Base-by-base conservation (phyloP, 1,284 basidiomycete genomes). In the Cryptococcus sp. region DNA sequence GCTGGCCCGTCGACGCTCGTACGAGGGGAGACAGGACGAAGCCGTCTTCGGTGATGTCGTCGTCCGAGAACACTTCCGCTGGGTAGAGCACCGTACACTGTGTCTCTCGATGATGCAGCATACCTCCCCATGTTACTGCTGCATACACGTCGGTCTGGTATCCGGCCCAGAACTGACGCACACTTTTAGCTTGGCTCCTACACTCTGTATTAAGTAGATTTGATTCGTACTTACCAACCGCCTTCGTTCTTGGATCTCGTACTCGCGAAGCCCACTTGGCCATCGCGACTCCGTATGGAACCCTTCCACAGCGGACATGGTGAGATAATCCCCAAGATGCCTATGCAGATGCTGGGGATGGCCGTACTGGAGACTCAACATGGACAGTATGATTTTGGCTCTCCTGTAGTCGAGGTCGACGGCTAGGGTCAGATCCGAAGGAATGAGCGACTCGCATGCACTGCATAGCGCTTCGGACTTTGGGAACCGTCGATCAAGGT, bases 141-240 rank as follows among this genome's bases (percentile, higher is more conserved):
- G 67, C 42, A 57, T 77, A 78, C 13, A 78, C 66, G 57, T 76
- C 75, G 15, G 71, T 55, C 17, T 74, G 71, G 62, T 78, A 78
- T 1, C 64, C 68, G 7, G 67, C 65, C 77, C 77, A 78, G 56
- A 74, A 78, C 76, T 77, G 57, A 53, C 17, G 27, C 17, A 20
- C 13, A 16, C 7, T 13, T 5, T 27, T 3, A 22, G 38, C 5
- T 20, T 42, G 22, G 22, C 41, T 38, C n/a, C 17, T 16, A 7
- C 3, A 54, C 41, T 39, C 27, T 23, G 27, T 38, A 19, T 25
- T 4, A 31, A 54, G 23, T 11, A 19, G 13, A 19, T 4, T 45
- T 15, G 8, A 45, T 7, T 31, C 31, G 10, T 8, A 67, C 73
- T 60, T 45, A 77, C 75, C 58, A 77, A 50, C 50, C 75, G 54